Evolutionary conservation across 768 basidiomycete genomes (phyloP).

Genomic region (Suillus paluster): DNA sequence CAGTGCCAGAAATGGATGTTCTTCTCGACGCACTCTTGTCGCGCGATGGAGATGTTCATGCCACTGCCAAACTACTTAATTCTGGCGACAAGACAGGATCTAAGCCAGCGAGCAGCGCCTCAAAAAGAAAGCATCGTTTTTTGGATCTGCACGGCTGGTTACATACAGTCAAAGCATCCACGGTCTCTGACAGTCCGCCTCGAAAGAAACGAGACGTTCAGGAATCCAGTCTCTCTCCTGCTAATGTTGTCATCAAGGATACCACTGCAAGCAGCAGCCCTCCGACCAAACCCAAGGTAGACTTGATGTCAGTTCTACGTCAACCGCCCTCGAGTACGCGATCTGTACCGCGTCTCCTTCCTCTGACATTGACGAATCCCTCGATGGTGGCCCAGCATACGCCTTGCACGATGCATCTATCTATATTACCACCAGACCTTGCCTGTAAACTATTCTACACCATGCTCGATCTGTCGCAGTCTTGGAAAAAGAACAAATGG

Average conservation of each 20-base stretch:
- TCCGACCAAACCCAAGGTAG: conserved; percentile 37
- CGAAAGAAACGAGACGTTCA: conserved; percentile 21
- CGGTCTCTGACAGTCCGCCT: not conserved
- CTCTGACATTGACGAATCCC: conserved; percentile 65
- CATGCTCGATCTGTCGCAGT: conserved; percentile 63
- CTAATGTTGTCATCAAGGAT: conserved; percentile 17
- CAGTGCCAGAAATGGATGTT: conserved; percentile 38
- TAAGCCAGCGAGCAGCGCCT: conserved; percentile 16
- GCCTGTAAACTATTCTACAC: conserved; percentile 76
- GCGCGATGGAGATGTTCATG: conserved; percentile 58
- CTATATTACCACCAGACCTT: conserved; percentile 72
- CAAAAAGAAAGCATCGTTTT: conserved; percentile 55
- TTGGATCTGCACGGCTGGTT: conserved; percentile 61
- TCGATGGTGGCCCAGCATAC: conserved; percentile 68
- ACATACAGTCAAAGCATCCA: conserved; percentile 18
- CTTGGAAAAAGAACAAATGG: conserved; percentile 81
- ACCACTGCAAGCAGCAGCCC: conserved; percentile 17
- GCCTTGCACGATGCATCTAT: conserved; percentile 75
- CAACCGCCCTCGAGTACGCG: conserved; percentile 48
- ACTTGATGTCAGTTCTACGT: conserved; percentile 62
- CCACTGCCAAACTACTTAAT: conserved; percentile 49
- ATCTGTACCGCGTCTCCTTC: conserved; percentile 46
- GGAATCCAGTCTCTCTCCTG: conserved; percentile 12
- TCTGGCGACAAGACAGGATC: conserved; percentile 16
- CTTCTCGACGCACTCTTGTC: conserved; percentile 65